Evolutionary conservation across 495 filamentous ascomycete species (phyloP), one percentile per base, ranked within the genome.

Genomic region (Ramalina intermedia): DNA sequence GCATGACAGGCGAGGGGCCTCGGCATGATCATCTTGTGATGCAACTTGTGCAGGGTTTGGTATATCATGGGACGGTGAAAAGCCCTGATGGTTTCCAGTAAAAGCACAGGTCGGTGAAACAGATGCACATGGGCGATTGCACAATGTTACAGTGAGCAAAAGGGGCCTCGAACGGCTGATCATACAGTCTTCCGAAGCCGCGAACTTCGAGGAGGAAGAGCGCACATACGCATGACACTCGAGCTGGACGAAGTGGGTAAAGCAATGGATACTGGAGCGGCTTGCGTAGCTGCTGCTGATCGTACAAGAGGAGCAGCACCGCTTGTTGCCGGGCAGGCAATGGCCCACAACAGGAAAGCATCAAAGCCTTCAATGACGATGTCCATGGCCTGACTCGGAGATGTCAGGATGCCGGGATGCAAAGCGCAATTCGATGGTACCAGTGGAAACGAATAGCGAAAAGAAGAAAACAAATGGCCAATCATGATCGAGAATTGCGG

Each of bases 1-100:
- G 90, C 90, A 68, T 94, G 82, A 46, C 79, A 82, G 11, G 90
- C 91, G 63, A 75, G 96, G 11, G 90, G 90, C 6, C 88, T 94
- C 5, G 91, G 91, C 87, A 96, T 93, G 67, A 96, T 95, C 91
- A 90, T 96, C 69, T 94, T 95, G 79, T 96, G 90, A 70, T 96
- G 91, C 45, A 86, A 82, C 74, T 96, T 96, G 75, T 96, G 90
- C 18, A 96, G 75, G 42, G 67, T 69, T 70, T 85, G 90, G 78
- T 96, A 96, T 43, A 95, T 63, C 43, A 65, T 55, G 6, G 85
- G 84, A 63, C 87, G 82, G 68, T 96, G 90, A 53, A 94, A 71
- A 71, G 41, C 79, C 84, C 44, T 91, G 84, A 69, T 96, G 90
- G 58, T 95, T 95, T 94, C 73, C 81, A 85, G 74, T 96, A 96